Conservation (phyloP, 2,329 filamentous ascomycete genomes). For the Clarireedia sp. region DNA sequence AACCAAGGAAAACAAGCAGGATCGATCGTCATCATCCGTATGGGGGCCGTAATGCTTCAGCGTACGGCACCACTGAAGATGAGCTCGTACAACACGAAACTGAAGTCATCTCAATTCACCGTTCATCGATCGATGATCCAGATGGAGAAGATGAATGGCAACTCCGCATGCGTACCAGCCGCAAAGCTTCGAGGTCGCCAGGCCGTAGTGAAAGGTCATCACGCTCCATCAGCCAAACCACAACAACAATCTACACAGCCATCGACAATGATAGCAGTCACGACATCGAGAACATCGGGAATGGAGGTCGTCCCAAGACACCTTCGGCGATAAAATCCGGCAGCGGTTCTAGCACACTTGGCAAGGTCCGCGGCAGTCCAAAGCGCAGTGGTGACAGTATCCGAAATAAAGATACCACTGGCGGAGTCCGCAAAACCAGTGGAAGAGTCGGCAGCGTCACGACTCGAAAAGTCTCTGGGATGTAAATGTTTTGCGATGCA, state of each 20-base stretch:
- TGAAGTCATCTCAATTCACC: constrained; percentile 54
- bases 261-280: constrained; percentile 62
- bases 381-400: constrained; percentile 44
- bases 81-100: constrained; percentile 46
- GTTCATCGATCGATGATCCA: constrained; percentile 58
- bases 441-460: constrained; percentile 55
- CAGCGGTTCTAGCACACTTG: constrained; percentile 39
- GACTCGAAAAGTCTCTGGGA: constrained; percentile 28
- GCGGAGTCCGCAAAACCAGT: constrained; percentile 56
- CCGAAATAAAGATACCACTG: constrained; percentile 42
- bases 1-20: constrained; percentile 82
- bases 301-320: constrained; percentile 38
- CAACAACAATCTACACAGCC: constrained; percentile 57
- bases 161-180: constrained; percentile 62
- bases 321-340: constrained; percentile 48
- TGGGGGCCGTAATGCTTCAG: constrained; percentile 47
- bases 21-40: constrained; percentile 68
- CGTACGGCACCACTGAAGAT: constrained; percentile 36
- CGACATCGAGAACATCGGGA: constrained; percentile 63
- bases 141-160: constrained; percentile 68
- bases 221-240: constrained; percentile 67
- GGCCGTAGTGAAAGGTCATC: constrained; percentile 44
- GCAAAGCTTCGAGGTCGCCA: constrained; percentile 57
- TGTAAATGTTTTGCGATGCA: constrained; percentile 19
- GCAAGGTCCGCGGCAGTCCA: constrained; percentile 55